A percentile compares a stretch with the other conserved stretches of the same genome.
These are phyloP conservation scores for Erodium maritimum DNA, from an alignment of 345 rosid species.

Conservation along the genomic window DNA sequence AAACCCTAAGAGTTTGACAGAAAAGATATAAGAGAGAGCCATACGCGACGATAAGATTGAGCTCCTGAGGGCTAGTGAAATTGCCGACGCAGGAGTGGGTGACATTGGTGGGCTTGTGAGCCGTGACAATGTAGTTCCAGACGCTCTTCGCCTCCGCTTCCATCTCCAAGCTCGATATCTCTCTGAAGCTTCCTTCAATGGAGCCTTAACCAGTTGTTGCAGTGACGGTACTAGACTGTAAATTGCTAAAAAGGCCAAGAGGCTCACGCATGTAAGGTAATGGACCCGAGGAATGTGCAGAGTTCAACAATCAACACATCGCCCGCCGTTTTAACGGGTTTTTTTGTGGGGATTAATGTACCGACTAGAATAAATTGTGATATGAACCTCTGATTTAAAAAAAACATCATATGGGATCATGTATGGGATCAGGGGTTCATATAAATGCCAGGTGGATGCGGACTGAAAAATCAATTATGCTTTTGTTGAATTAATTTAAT, in stretches of 20 bases:
- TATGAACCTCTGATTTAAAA: too few relatives aligned
- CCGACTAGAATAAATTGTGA: too few relatives aligned
- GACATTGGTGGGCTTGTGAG: slow-evolving; percentile 73
- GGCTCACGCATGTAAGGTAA: background rate
- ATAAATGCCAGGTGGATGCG: too few relatives aligned
- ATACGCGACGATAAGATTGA: slow-evolving; percentile 88
- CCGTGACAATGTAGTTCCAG: slow-evolving; percentile 50
- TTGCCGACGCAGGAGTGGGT: slow-evolving; percentile 94
- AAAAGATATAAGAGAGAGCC: too few relatives aligned
- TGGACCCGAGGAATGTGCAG: too few relatives aligned
- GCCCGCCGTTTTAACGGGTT: too few relatives aligned
- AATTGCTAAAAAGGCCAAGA: background rate
- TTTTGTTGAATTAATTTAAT: too few relatives aligned
- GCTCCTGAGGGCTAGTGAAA: slow-evolving; percentile 85
- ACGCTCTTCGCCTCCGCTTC: slow-evolving; percentile 21
- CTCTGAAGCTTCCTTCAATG: background rate
- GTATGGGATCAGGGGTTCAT: too few relatives aligned
- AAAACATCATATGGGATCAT: too few relatives aligned
- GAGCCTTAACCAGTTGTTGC: background rate
- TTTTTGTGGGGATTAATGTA: too few relatives aligned
- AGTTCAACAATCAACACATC: background rate
- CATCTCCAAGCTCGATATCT: too few relatives aligned
- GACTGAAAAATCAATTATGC: too few relatives aligned
- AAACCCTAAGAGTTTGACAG: background rate
- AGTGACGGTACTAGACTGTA: background rate